Percentiles rank a stretch among this genome's conserved stretches.
phyloP scores from a whole-genome alignment of 495 filamentous ascomycete species.

The Cercophora samala region DNA sequence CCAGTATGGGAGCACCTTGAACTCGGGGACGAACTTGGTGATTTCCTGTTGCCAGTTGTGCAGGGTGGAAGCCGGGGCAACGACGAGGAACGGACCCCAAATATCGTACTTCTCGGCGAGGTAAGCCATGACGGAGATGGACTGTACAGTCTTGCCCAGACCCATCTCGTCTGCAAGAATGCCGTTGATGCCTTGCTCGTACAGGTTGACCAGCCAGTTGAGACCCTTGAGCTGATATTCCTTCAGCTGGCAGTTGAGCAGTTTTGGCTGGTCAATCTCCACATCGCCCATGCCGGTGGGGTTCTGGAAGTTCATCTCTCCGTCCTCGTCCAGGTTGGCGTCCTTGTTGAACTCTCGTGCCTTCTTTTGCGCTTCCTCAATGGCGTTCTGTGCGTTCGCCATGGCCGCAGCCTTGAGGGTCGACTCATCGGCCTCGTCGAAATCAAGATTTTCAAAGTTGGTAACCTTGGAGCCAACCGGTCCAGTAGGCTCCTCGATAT shows the following conservation, averaged over 20 bases:
- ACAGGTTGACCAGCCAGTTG: slow-evolving; percentile 98
- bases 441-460: slow-evolving; percentile 90
- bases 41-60: slow-evolving; percentile 99
- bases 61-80: slow-evolving; percentile 91
- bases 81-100: slow-evolving; percentile 97
- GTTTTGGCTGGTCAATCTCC: slow-evolving; percentile 89
- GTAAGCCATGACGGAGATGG: slow-evolving; percentile 98
- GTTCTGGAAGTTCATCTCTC: slow-evolving; percentile 99
- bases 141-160: slow-evolving; percentile 97
- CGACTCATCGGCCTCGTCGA: slow-evolving; percentile 91
- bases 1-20: slow-evolving; percentile 97
- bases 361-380: slow-evolving; percentile 89
- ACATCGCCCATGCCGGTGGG: slow-evolving; percentile 90
- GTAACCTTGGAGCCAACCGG: slow-evolving; percentile 68
- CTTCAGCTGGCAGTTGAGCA: slow-evolving; percentile 90
- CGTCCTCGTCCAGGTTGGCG: slow-evolving; percentile 67
- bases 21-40: slow-evolving; percentile 81
- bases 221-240: slow-evolving; percentile 98
- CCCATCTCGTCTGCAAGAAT: slow-evolving; percentile 99
- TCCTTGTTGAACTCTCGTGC: slow-evolving; percentile 87
- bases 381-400: slow-evolving; percentile 94
- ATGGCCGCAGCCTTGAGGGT: slow-evolving; percentile 77
- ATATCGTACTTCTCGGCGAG: slow-evolving; percentile 95
- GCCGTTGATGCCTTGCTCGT: slow-evolving; percentile 99
- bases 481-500: slow-evolving; percentile 57